Evolutionary conservation across 495 filamentous ascomycete genomes (phyloP).

Genomic region (Neurospora sp.): DNA sequence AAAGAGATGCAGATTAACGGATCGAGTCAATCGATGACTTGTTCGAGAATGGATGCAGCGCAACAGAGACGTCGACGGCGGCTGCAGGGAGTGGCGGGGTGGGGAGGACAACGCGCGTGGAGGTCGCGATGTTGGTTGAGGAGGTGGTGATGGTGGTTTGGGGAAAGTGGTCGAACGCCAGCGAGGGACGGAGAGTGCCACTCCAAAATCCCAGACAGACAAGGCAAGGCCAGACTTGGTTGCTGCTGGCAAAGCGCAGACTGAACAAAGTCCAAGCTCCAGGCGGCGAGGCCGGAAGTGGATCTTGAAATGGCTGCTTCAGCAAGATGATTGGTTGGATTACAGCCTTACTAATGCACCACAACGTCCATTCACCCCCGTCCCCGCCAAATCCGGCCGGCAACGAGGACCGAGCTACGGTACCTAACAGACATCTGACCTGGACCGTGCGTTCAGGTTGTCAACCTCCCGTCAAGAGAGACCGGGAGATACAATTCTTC

Average conservation of each 20-base stretch:
- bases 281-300: neutral
- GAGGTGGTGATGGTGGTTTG: neutral
- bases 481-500: neutral
- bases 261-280: neutral
- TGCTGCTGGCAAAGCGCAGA: neutral
- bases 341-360: neutral
- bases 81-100: neutral
- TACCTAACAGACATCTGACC: neutral
- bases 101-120: neutral
- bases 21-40: neutral
- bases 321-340: neutral
- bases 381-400: neutral
- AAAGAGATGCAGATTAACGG: neutral
- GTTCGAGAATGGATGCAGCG: neutral
- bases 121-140: neutral
- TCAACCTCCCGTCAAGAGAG: neutral
- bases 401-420: neutral
- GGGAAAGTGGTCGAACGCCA: neutral
- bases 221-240: neutral
- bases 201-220: neutral
- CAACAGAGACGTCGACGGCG: neutral
- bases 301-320: neutral
- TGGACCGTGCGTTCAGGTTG: neutral
- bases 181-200: neutral
- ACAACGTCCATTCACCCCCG: neutral